Conservation (phyloP, 495 filamentous ascomycete genomes). For the Darksidea phi region DNA sequence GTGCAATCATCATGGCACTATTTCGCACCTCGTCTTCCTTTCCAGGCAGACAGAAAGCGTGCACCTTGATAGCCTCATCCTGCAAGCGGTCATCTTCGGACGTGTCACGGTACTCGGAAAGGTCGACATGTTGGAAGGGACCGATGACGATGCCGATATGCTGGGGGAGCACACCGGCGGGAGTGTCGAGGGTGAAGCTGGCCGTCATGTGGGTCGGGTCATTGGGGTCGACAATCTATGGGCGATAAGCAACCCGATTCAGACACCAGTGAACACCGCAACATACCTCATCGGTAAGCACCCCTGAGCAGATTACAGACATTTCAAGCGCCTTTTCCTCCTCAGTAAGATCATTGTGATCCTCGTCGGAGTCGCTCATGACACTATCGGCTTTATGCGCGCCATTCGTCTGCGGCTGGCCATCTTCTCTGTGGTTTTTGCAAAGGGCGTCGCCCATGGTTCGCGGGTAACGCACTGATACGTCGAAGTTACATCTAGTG, state of each 20-base stretch:
- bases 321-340: constrained; percentile 86
- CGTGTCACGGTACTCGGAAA: constrained; percentile 83
- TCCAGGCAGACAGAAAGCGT: constrained; percentile 87
- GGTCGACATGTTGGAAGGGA: constrained; percentile 88
- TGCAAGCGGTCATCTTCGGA: constrained; percentile 89
- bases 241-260: constrained; percentile 34
- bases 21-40: constrained; percentile 76
- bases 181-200: constrained; percentile 68
- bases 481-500: constrained; percentile 79
- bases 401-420: constrained; percentile 1
- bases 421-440: constrained; percentile 13
- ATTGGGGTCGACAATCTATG: constrained; percentile 61
- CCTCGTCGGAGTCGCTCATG: constrained; percentile 25
- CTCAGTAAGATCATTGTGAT: constrained; percentile 51
- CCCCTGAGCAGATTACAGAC: constrained; percentile 84
- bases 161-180: constrained; percentile 63
- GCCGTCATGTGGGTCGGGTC: constrained; percentile 79
- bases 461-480: constrained; percentile 79
- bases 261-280: neutral
- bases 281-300: constrained; percentile 72
- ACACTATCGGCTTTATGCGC: constrained; percentile 27
- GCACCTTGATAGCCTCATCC: constrained; percentile 74
- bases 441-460: constrained; percentile 79
- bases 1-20: constrained; percentile 73
- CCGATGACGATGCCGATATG: constrained; percentile 91